A percentile compares a stretch with the other conserved stretches of the same genome.
Evolutionary conservation across 208 protist genomes (phyloP).

Genomic region (Histomonas meleagridis): DNA sequence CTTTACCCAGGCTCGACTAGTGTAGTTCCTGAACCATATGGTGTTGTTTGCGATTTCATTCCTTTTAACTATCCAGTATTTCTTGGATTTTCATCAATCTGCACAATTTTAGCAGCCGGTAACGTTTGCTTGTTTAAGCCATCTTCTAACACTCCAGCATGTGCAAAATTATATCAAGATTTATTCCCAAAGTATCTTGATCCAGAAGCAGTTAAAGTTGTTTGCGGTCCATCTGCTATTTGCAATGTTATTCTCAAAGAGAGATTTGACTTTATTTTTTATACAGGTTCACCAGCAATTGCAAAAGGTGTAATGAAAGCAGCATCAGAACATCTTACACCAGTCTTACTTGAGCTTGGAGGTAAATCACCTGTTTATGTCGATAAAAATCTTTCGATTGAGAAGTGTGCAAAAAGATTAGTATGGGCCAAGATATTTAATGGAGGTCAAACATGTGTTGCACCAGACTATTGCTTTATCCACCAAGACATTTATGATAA

Average conservation of each 20-base stretch:
- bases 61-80: slow-evolving; percentile 75
- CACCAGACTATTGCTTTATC: neutral
- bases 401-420: neutral
- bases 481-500: neutral
- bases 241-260: slow-evolving; percentile 61
- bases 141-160: slow-evolving; percentile 56
- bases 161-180: slow-evolving; percentile 53
- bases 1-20: slow-evolving; percentile 45
- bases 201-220: slow-evolving; percentile 50
- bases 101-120: slow-evolving; percentile 67
- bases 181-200: slow-evolving; percentile 63
- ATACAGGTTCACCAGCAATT: slow-evolving; percentile 63
- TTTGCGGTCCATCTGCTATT: slow-evolving; percentile 58
- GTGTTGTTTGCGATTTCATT: slow-evolving; percentile 68
- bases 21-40: slow-evolving; percentile 60
- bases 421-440: neutral
- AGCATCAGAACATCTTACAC: slow-evolving; percentile 67
- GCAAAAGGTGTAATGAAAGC: slow-evolving; percentile 64
- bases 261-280: slow-evolving; percentile 74
- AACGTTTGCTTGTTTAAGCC: slow-evolving; percentile 73
- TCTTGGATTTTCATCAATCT: slow-evolving; percentile 59
- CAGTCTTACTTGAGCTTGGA: slow-evolving; percentile 74
- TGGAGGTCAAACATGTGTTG: neutral
- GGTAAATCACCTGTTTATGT: slow-evolving; percentile 74
- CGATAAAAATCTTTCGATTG: slow-evolving; percentile 45